phyloP scores from a whole-genome alignment of 768 basidiomycete species.

The Serendipita sp. region DNA sequence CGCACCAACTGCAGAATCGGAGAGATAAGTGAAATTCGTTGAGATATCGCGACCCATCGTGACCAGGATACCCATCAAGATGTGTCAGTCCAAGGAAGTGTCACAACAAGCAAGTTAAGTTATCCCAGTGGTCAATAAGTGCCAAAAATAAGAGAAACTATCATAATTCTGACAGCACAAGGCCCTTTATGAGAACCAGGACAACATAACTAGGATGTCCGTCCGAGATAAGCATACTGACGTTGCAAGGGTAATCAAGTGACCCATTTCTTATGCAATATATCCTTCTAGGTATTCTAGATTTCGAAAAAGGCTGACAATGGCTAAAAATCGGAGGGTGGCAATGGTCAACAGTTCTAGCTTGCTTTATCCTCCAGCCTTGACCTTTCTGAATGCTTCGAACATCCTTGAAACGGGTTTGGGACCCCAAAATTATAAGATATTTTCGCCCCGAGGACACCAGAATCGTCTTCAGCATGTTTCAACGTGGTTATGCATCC shows the following conservation, averaged over 20 bases:
- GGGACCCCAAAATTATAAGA: neutral
- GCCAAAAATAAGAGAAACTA: too few species aligned
- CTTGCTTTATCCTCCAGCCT: neutral
- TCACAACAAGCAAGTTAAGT: too few species aligned
- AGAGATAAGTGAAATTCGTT: slow-evolving; percentile 5
- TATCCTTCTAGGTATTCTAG: neutral
- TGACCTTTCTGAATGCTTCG: neutral
- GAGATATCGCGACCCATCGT: too few species aligned
- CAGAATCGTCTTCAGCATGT: neutral
- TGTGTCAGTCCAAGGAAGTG: too few species aligned
- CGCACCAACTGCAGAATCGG: slow-evolving; percentile 15
- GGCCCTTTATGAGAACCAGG: too few species aligned
- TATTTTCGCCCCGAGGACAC: neutral
- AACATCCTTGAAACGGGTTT: neutral
- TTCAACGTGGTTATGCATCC: neutral
- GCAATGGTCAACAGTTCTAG: neutral
- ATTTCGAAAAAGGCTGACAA: neutral
- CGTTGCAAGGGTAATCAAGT: slow-evolving; percentile 81
- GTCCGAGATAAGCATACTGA: slow-evolving; percentile 22
- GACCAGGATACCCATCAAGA: too few species aligned
- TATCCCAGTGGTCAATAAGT: too few species aligned
- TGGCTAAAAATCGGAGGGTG: neutral
- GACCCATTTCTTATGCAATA: slow-evolving; percentile 37
- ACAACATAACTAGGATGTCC: too few species aligned
- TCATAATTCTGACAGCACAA: too few species aligned